A percentile compares a stretch with the other conserved stretches of the same genome.
These are phyloP conservation scores for Wickerhamia fluorescens DNA, from an alignment of 805 yeast species.

Conservation along the genomic window DNA sequence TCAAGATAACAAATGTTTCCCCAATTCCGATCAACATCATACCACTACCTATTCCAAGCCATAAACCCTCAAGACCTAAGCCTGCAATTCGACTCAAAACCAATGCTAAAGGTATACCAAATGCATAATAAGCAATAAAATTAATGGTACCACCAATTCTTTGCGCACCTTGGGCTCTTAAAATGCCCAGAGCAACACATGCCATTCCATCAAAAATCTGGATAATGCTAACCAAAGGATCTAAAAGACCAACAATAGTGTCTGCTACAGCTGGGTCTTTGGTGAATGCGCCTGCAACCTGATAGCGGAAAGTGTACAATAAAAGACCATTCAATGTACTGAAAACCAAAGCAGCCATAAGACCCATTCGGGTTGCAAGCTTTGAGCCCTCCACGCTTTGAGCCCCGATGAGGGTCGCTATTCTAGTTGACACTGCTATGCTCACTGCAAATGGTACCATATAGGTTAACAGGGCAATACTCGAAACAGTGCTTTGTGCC, in stretches of 20 bases:
- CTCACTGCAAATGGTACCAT: constrained; percentile 42
- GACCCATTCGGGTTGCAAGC: constrained; percentile 26
- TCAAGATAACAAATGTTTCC: constrained; percentile 41
- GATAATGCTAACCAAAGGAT: constrained; percentile 56
- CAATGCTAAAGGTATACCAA: constrained; percentile 64
- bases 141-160: constrained; percentile 65
- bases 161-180: constrained; percentile 74
- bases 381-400: constrained; percentile 32
- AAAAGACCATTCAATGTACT: constrained; percentile 35
- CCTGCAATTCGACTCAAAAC: constrained; percentile 41
- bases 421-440: constrained; percentile 38
- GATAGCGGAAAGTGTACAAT: constrained; percentile 39
- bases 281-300: constrained; percentile 55
- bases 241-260: constrained; percentile 45
- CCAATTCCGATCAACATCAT: constrained; percentile 45
- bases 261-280: constrained; percentile 50
- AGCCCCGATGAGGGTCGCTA: constrained; percentile 40
- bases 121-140: constrained; percentile 59
- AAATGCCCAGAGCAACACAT: constrained; percentile 62
- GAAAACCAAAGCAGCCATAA: constrained; percentile 22
- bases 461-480: constrained; percentile 38
- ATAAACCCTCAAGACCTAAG: constrained; percentile 53
- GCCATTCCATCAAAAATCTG: constrained; percentile 68
- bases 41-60: constrained; percentile 71
- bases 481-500: constrained; percentile 45